Evolutionary conservation across 495 filamentous ascomycete species (phyloP), one percentile per base, ranked within the genome.

Genomic region (Xylaria flabelliformis): DNA sequence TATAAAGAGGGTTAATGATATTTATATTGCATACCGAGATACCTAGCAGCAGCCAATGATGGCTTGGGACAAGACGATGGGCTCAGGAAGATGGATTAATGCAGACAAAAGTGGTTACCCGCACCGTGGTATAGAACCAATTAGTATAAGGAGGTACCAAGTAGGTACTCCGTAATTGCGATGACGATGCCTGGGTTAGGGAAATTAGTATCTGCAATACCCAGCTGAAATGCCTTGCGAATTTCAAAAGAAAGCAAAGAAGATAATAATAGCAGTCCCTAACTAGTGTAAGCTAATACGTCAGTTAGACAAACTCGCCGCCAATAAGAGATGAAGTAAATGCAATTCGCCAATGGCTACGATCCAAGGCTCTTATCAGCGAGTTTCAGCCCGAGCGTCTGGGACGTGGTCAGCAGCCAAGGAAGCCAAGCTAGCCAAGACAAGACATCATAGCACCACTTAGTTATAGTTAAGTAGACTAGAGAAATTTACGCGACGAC

Each of bases 331-430:
- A 42, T 36, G 34, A 42, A 12, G 13, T 56, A 29, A 67, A 55
- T 15, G 29, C 32, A 32, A 67, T 50, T 55, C 10, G 64, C 64
- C 36, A 34, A 67, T 55, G 12, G n/a, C 34, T 50, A 26, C n/a
- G 63, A 65, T 19, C 19, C 39, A 44, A 10, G 34, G n/a, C 26
- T 32, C 65, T 67, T 67, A 67, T 67, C 65, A 50, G 48, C n/a
- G 36, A 39, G n/a, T 36, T 29, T 26, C 61, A 55, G 64, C 65
- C 50, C 65, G 50, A 51, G 32, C 13, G 65, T 56, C 65, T 67
- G 65, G 65, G 36, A 67, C 64, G 29, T 39, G 24, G 61, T 34
- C 29, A 44, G 61, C 29, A 56, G 64, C 64, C 64, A 67, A 67
- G 64, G 48, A 26, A 41, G 63, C 66, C 24, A 69, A 59, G 66